phyloP scores from a whole-genome alignment of 371 early-diverging fungal species.

The Mucor plumbeus region DNA sequence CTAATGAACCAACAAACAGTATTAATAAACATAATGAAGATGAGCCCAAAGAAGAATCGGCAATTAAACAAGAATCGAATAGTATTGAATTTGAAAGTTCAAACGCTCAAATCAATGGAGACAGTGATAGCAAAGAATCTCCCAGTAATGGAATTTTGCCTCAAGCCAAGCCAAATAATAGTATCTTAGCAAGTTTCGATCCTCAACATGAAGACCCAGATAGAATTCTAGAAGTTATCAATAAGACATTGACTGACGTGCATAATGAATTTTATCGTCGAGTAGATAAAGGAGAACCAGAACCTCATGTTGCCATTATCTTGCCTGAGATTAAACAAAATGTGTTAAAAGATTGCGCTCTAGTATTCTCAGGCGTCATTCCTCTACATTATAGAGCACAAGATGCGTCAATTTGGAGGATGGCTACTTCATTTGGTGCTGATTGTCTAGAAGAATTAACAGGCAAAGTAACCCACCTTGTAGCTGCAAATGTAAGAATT shows the following conservation, averaged over 20 bases:
- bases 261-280: conserved; percentile 51
- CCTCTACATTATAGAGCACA: conserved; percentile 51
- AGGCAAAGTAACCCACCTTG: conserved; percentile 72
- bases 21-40: too few relatives aligned
- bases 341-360: conserved; percentile 48
- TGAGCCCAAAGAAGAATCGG: too few relatives aligned
- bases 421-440: conserved; percentile 75
- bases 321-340: conserved; percentile 50
- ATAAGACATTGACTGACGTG: conserved; percentile 41
- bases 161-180: background rate
- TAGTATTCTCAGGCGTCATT: conserved; percentile 66
- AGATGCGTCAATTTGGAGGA: conserved; percentile 69
- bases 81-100: background rate
- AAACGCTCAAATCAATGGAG: background rate
- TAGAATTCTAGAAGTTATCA: background rate
- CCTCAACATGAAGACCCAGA: background rate
- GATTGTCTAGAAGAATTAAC: conserved; percentile 59
- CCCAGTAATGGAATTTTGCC: background rate
- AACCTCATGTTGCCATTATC: conserved; percentile 49
- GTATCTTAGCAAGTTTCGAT: background rate
- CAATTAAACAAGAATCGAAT: background rate
- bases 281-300: conserved; percentile 20
- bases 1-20: background rate
- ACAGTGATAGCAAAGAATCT: background rate
- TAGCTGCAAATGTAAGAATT: conserved; percentile 72